Evolutionary conservation across 148 eudicot species (phyloP).

Genomic region (Chenopodium album): DNA sequence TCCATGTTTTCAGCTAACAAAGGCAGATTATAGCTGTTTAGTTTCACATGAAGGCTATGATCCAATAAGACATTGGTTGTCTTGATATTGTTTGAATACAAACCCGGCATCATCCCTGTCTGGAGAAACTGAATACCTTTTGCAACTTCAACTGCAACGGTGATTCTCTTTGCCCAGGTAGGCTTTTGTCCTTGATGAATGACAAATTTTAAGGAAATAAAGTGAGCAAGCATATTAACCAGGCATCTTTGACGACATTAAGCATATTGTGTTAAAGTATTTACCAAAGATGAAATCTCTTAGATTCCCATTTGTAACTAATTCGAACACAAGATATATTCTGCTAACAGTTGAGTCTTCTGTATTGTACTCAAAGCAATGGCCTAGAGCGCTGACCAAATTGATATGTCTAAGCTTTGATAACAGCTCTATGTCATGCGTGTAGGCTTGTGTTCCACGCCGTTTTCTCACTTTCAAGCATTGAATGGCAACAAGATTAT

Average conservation of each 20-base stretch:
- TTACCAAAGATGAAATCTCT: constrained; percentile 60
- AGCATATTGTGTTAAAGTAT: background rate
- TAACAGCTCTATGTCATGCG: constrained; percentile 63
- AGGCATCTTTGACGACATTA: background rate
- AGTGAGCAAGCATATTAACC: background rate
- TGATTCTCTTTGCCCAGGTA: constrained; percentile 62
- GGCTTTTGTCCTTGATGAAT: constrained; percentile 44
- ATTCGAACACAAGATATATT: constrained; percentile 63
- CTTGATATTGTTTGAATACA: constrained; percentile 60
- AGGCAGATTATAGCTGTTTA: constrained; percentile 68
- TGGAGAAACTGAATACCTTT: constrained; percentile 85
- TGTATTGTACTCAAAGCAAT: constrained; percentile 65
- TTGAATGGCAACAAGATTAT: constrained; percentile 54
- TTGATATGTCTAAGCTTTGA: constrained; percentile 73
- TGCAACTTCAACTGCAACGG: constrained; percentile 72
- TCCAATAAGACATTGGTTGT: constrained; percentile 71
- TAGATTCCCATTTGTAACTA: constrained; percentile 60
- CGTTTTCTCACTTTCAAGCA: constrained; percentile 63
- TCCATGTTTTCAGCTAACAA: constrained; percentile 50
- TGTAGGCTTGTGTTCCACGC: constrained; percentile 54
- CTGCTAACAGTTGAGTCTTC: constrained; percentile 58
- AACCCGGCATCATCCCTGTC: constrained; percentile 70
- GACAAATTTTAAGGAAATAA: background rate
- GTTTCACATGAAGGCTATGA: constrained; percentile 64
- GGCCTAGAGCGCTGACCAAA: constrained; percentile 73